phyloP scores from a whole-genome alignment of 2,329 filamentous ascomycete genomes.

The Balansia obtecta region DNA sequence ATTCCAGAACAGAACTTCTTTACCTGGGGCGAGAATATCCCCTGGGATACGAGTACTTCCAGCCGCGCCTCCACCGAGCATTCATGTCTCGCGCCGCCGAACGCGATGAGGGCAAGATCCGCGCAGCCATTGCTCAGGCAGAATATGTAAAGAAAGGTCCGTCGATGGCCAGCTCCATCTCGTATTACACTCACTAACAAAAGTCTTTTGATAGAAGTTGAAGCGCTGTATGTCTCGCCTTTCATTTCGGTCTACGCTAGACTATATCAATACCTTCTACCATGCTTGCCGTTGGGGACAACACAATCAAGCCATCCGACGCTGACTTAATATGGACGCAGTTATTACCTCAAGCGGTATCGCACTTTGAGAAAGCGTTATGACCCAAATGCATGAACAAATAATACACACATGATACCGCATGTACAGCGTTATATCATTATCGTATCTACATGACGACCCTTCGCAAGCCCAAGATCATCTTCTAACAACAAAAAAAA shows the following conservation, averaged over 20 bases:
- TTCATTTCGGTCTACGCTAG: background rate
- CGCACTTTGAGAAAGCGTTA: constrained; percentile 76
- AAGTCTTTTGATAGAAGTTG: constrained; percentile 52
- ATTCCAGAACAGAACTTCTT: constrained; percentile 53
- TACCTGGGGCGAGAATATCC: constrained; percentile 80
- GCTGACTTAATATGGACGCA: constrained; percentile 22
- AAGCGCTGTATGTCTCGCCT: constrained; percentile 60
- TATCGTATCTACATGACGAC: background rate
- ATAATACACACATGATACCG: background rate
- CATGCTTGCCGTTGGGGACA: no score
- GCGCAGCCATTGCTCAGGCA: constrained; percentile 60
- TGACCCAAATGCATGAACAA: constrained; percentile 27
- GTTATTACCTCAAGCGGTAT: constrained; percentile 88
- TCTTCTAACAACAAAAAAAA: no score
- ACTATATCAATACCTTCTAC: background rate
- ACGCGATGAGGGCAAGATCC: constrained; percentile 62
- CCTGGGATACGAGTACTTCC: constrained; percentile 69
- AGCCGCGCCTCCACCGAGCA: constrained; percentile 67
- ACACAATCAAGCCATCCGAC: no score
- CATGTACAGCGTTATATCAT: background rate
- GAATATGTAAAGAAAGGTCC: constrained; percentile 89
- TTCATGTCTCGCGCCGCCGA: constrained; percentile 66
- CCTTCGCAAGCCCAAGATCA: background rate
- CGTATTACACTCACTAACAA: background rate
- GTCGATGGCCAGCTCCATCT: constrained; percentile 5